Percentiles rank a stretch among this genome's conserved stretches.
phyloP scores from a whole-genome alignment of 2,329 filamentous ascomycete species.

The Cladosporium sp. region DNA sequence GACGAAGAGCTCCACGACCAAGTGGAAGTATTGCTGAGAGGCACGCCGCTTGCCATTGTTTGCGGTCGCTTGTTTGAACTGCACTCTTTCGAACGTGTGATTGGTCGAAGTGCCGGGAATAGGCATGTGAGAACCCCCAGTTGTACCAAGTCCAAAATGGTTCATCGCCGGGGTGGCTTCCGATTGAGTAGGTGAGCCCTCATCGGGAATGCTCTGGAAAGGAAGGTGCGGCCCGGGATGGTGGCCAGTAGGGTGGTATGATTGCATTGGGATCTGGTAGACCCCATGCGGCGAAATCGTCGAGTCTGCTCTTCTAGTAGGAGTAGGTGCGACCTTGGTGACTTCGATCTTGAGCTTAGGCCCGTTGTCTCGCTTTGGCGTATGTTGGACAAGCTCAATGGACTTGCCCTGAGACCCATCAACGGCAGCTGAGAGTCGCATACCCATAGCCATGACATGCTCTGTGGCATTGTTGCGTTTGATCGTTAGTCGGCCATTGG shows the following conservation, averaged over 20 bases:
- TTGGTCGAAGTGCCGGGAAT: constrained; percentile 34
- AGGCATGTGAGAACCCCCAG: constrained; percentile 20
- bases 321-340: constrained; percentile 62
- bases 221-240: constrained; percentile 39
- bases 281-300: constrained; percentile 35
- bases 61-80: constrained; percentile 89
- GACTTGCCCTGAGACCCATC: constrained; percentile 69
- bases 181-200: constrained; percentile 13
- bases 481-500: constrained; percentile 53
- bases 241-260: constrained; percentile 34
- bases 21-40: constrained; percentile 86
- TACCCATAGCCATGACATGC: constrained; percentile 68
- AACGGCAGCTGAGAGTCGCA: constrained; percentile 79
- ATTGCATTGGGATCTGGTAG: constrained; percentile 32
- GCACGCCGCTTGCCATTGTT: constrained; percentile 90
- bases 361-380: constrained; percentile 84
- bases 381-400: constrained; percentile 85
- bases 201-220: constrained; percentile 32
- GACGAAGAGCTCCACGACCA: constrained; percentile 79
- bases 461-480: constrained; percentile 45
- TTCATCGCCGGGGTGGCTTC: constrained; percentile 16
- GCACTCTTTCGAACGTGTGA: constrained; percentile 80
- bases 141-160: constrained; percentile 17
- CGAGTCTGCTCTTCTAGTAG: constrained; percentile 35
- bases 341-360: constrained; percentile 71